Evolutionary conservation across 2,329 filamentous ascomycete genomes (phyloP).

Genomic region (Raffaelea albimanens): DNA sequence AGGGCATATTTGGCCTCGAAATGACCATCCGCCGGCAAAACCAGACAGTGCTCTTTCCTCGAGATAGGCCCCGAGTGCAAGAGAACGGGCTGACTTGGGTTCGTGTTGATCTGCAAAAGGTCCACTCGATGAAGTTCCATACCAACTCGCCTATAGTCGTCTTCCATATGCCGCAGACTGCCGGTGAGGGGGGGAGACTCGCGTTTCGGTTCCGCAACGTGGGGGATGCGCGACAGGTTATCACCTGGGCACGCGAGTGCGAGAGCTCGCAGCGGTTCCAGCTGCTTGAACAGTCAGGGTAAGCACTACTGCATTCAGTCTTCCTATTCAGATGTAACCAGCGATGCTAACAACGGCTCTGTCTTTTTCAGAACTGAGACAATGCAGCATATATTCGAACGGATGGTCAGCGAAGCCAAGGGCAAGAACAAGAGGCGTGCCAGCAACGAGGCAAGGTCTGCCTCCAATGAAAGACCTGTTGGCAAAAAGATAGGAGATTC

Average conservation of each 20-base stretch:
- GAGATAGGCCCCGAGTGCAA: background rate
- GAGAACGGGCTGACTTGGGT: slow-evolving; percentile 4
- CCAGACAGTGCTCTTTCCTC: background rate
- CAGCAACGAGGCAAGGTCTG: no score
- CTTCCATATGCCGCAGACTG: background rate
- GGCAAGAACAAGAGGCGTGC: no score
- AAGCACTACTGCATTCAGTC: background rate
- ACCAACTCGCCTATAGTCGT: background rate
- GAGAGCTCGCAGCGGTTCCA: background rate
- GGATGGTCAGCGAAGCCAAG: no score
- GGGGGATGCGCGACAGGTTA: slow-evolving; percentile 1
- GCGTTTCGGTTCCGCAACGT: slow-evolving; percentile 3
- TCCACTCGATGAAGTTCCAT: background rate
- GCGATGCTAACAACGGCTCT: no score
- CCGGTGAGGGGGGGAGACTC: background rate
- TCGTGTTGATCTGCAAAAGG: background rate
- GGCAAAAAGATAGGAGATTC: no score
- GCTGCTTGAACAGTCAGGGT: background rate
- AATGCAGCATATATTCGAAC: no score
- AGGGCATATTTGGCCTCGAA: no score
- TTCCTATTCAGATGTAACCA: no score
- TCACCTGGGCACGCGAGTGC: slow-evolving; percentile 1
- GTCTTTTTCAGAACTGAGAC: no score
- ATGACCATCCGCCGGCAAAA: background rate
- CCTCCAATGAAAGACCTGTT: no score